Evolutionary conservation across 345 rosid species (phyloP).

Genomic region (Acer yangbiense): DNA sequence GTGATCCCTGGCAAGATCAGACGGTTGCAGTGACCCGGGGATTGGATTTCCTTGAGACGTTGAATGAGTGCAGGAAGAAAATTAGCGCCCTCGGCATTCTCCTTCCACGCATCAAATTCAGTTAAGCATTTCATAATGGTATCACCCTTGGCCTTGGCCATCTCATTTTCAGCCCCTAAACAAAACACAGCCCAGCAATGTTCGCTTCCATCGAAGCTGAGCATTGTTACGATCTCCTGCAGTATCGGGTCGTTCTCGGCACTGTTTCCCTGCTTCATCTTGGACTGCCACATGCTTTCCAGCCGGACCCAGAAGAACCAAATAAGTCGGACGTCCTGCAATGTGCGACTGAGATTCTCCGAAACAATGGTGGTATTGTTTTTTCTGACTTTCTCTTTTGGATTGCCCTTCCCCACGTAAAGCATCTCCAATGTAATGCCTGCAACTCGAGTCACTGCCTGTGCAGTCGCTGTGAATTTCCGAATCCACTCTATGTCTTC

Average conservation of each 20-base stretch:
- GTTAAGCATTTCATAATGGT: neutral
- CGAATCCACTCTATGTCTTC: conserved; percentile 62
- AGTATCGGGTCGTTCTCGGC: conserved; percentile 46
- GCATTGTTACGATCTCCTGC: conserved; percentile 54
- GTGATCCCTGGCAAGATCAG: conserved; percentile 38
- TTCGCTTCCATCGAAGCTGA: conserved; percentile 58
- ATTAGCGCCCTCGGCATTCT: neutral
- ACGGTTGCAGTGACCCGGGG: neutral
- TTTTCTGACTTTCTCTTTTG: conserved; percentile 25
- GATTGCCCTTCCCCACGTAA: conserved; percentile 57
- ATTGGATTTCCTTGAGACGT: neutral
- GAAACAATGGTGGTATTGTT: conserved; percentile 9
- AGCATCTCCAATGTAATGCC: conserved; percentile 44
- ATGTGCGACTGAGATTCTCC: conserved; percentile 36
- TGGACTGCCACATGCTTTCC: conserved; percentile 78
- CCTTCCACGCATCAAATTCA: neutral
- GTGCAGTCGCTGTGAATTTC: conserved; percentile 36
- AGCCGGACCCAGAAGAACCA: conserved; percentile 66
- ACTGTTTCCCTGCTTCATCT: conserved; percentile 32
- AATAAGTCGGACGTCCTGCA: conserved; percentile 15
- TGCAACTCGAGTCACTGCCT: conserved; percentile 35
- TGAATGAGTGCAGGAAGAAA: neutral
- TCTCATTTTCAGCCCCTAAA: conserved; percentile 26
- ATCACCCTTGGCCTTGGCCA: conserved; percentile 5
- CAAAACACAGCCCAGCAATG: conserved; percentile 58